Evolutionary conservation across 768 basidiomycete species (phyloP).

Genomic region (Suillus discolor): DNA sequence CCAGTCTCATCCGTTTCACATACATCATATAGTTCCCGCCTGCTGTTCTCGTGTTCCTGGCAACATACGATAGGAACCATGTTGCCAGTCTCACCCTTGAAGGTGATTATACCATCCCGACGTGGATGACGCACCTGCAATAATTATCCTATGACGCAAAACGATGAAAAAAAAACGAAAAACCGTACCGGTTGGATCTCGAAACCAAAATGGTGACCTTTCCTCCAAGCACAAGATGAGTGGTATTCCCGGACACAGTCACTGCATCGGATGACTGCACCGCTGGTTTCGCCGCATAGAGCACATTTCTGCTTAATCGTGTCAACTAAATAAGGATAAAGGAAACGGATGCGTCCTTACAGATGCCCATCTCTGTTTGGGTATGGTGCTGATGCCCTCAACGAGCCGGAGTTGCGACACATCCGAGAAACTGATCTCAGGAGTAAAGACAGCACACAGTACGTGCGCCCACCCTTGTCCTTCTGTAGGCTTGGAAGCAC

Average conservation of each 20-base stretch:
- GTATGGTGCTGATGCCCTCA: constrained; percentile 81
- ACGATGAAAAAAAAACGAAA: not conserved
- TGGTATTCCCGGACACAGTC: constrained; percentile 86
- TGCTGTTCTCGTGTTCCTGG: constrained; percentile 68
- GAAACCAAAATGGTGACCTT: constrained; percentile 87
- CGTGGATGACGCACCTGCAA: constrained; percentile 75
- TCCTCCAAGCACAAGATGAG: constrained; percentile 86
- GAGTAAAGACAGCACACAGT: constrained; percentile 85
- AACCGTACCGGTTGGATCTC: constrained; percentile 79
- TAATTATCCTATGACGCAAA: not conserved
- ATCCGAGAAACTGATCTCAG: constrained; percentile 84
- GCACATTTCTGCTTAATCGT: constrained; percentile 60
- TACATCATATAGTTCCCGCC: constrained; percentile 74
- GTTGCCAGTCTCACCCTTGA: constrained; percentile 76
- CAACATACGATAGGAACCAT: constrained; percentile 82
- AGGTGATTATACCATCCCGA: constrained; percentile 66
- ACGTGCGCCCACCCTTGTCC: constrained; percentile 93
- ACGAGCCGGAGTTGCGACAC: constrained; percentile 71
- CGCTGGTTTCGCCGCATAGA: constrained; percentile 71
- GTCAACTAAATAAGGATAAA: constrained; percentile 9
- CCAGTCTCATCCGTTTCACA: constrained; percentile 83
- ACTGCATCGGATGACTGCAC: constrained; percentile 81
- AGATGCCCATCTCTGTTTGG: constrained; percentile 69
- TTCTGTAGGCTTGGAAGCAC: constrained; percentile 88
- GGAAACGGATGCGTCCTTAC: constrained; percentile 45